Evolutionary conservation across 139 green algal species (phyloP).

Genomic region (Tetraselmis striata): DNA sequence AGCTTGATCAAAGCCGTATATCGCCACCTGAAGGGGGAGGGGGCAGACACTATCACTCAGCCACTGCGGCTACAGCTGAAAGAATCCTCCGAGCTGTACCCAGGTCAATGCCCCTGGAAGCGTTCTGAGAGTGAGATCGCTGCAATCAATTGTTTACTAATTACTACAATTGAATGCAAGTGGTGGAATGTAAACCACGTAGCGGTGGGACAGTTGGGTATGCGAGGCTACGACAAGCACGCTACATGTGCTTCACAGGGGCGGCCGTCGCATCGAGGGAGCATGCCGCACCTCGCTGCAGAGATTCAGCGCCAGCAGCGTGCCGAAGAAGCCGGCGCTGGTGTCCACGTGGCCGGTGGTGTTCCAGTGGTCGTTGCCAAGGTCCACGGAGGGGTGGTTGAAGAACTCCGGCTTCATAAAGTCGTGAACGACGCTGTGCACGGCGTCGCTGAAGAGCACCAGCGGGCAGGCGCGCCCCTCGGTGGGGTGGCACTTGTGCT

Average conservation of each 20-base stretch:
- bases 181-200: no score
- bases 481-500: background rate
- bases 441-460: background rate
- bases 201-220: no score
- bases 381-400: background rate
- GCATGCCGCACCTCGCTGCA: background rate
- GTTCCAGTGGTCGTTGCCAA: background rate
- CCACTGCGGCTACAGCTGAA: no score
- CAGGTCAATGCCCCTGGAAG: no score
- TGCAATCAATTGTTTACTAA: no score
- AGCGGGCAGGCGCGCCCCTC: background rate
- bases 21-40: background rate
- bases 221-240: no score
- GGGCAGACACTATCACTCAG: no score
- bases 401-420: background rate
- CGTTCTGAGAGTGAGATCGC: no score
- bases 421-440: background rate
- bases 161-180: no score
- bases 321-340: background rate
- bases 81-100: no score
- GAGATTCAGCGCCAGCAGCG: background rate
- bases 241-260: no score
- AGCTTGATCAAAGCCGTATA: background rate
- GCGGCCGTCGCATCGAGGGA: no score
- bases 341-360: background rate